A percentile compares a stretch with the other conserved stretches of the same genome.
These are phyloP conservation scores for Pterothamnion heteromorphum DNA, from an alignment of 31 red algal genomes.

Conservation along the genomic window DNA sequence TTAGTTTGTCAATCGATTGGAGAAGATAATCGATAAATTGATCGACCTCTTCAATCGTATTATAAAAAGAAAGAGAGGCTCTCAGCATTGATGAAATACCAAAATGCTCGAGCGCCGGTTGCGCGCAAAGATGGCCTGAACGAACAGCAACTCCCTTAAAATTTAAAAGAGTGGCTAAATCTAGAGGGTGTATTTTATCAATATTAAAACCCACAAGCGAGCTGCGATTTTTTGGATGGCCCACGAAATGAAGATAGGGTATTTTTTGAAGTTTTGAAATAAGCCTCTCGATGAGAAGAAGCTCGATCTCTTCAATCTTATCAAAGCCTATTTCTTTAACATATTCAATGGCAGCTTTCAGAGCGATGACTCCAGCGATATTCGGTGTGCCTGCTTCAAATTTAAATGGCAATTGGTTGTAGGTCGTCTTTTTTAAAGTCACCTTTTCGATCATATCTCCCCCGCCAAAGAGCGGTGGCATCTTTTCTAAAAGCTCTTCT, in stretches of 20 bases:
- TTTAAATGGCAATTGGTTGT: slow-evolving; percentile 74
- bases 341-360: slow-evolving; percentile 85
- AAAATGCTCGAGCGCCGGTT: slow-evolving; percentile 69
- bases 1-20: no score
- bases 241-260: background rate
- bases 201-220: slow-evolving; percentile 81
- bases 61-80: slow-evolving; percentile 86
- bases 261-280: background rate
- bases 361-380: slow-evolving; percentile 77
- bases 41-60: slow-evolving; percentile 85
- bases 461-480: slow-evolving; percentile 85
- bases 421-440: slow-evolving; percentile 68
- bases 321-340: slow-evolving; percentile 65
- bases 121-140: slow-evolving; percentile 95
- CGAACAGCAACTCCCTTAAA: slow-evolving; percentile 89
- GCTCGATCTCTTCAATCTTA: slow-evolving; percentile 60
- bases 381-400: slow-evolving; percentile 93
- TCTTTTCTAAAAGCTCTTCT: slow-evolving; percentile 58
- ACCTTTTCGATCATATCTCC: slow-evolving; percentile 96
- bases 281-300: slow-evolving; percentile 63
- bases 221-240: slow-evolving; percentile 54
- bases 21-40: slow-evolving; percentile 74
- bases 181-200: slow-evolving; percentile 68
- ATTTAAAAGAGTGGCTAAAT: slow-evolving; percentile 80
- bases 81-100: slow-evolving; percentile 61